Conservation (phyloP, 106 monocot species). For the Phalaenopsis equestris region DNA sequence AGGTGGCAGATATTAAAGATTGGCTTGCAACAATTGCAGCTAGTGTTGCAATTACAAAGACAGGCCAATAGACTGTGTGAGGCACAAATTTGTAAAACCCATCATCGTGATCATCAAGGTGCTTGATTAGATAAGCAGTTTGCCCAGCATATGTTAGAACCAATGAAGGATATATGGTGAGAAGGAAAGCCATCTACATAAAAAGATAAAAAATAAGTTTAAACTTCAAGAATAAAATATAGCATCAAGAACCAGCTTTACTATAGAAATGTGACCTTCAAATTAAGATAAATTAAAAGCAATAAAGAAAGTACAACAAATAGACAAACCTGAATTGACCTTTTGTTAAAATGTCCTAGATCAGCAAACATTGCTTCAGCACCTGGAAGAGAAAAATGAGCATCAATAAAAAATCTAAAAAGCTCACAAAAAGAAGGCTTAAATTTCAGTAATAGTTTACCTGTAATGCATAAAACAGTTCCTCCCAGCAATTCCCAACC, state of each 20-base stretch:
- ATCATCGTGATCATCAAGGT: slow-evolving; percentile 37
- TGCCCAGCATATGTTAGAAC: slow-evolving; percentile 78
- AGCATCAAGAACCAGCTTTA: too few relatives aligned
- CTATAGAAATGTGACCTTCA: too few relatives aligned
- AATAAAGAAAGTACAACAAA: too few relatives aligned
- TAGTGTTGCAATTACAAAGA: slow-evolving; percentile 61
- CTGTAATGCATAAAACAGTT: slow-evolving; percentile 82
- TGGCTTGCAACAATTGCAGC: slow-evolving; percentile 88
- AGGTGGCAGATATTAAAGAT: slow-evolving; percentile 81
- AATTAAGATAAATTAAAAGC: neutral
- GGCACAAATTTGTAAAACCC: slow-evolving; percentile 79
- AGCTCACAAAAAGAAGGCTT: neutral
- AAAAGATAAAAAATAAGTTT: neutral
- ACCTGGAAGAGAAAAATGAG: slow-evolving; percentile 26
- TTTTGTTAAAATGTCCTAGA: slow-evolving; percentile 86
- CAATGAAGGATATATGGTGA: slow-evolving; percentile 74
- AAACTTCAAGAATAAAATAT: too few relatives aligned
- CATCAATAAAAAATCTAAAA: neutral
- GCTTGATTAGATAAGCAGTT: slow-evolving; percentile 61
- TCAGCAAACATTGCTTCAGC: slow-evolving; percentile 92
- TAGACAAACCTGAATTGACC: slow-evolving; percentile 64
- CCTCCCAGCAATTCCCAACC: slow-evolving; percentile 74
- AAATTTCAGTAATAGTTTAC: slow-evolving; percentile 12
- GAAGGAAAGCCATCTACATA: slow-evolving; percentile 67
- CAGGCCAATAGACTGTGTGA: slow-evolving; percentile 58